Percentiles rank a stretch among this genome's conserved stretches.
phyloP scores from a whole-genome alignment of 495 filamentous ascomycete species.

The Amorphotheca resinae region DNA sequence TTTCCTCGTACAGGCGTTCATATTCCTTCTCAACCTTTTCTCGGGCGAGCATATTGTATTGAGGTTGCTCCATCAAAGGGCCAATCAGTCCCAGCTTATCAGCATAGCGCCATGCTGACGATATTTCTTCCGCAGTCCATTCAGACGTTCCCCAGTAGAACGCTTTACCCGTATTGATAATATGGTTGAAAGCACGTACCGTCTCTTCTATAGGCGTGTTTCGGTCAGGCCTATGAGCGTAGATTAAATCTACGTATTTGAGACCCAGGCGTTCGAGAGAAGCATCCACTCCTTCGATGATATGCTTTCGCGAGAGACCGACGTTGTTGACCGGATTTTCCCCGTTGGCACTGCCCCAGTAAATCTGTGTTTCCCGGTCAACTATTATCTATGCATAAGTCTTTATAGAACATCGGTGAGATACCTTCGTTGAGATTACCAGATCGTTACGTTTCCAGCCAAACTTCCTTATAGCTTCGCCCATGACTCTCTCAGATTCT shows the following conservation, averaged over 20 bases:
- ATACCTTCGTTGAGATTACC: constrained; percentile 74
- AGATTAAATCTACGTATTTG: constrained; percentile 69
- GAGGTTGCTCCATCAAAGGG: constrained; percentile 73
- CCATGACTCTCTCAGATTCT: constrained; percentile 63
- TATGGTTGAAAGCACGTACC: constrained; percentile 73
- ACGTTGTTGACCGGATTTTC: constrained; percentile 57
- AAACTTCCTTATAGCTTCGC: constrained; percentile 51
- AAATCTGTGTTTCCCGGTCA: constrained; percentile 37
- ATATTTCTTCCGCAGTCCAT: constrained; percentile 75
- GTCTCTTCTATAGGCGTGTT: constrained; percentile 79
- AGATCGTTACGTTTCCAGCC: constrained; percentile 70
- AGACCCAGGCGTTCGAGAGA: constrained; percentile 59
- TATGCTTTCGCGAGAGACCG: constrained; percentile 73
- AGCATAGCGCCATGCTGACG: constrained; percentile 60
- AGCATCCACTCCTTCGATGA: constrained; percentile 55
- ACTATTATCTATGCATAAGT: too few species aligned
- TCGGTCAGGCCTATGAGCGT: constrained; percentile 74
- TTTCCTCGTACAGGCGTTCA: constrained; percentile 48
- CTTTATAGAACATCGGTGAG: too few species aligned
- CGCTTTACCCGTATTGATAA: constrained; percentile 63
- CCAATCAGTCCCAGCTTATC: constrained; percentile 66
- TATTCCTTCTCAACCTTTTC: constrained; percentile 70
- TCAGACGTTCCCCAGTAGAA: constrained; percentile 91
- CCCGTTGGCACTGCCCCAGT: constrained; percentile 51
- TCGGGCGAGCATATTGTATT: constrained; percentile 66